Base-by-base conservation (phyloP, 495 filamentous ascomycete genomes). In the Penicillium dipodomyicola region DNA sequence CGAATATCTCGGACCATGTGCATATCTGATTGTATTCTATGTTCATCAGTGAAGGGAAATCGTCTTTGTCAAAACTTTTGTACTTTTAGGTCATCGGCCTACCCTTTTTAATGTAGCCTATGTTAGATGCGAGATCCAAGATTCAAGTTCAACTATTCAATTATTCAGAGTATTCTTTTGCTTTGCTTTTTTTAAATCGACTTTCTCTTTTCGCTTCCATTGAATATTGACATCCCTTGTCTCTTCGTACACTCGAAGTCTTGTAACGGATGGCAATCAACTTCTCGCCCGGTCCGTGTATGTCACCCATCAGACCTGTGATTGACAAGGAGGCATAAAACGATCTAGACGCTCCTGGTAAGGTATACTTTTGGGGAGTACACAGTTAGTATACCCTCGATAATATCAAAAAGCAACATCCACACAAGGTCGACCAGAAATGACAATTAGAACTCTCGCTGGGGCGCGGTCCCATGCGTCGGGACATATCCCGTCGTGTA, bases 401-500 rank as follows among this genome's bases (percentile, higher is more conserved):
- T 33, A 12, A 43, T 25, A 30, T 17, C 27, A 22, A 43, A 42
- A 20, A 30, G 22, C 14, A 44, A 45, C 4, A 54, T 14, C 41
- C 33, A 37, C 33, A 33, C 20, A 41, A 29, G 5, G 20, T 27
- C 4, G 17, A 43, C 23, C 50, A 52, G 33, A 29, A 29, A 27
- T 27, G 42, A 33, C 12, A 30, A 45, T 56, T 44, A 73, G 14
- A 62, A 76, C 11, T 68, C 67, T 32, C 70, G 58, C 42, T 70
- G 74, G 25, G 57, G 52, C 9, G 67, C 54, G 22, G 62, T 19
- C 1, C 67, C 71, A 40, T 77, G 65, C 15, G 63, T 54, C 25
- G 71, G 52, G 20, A 67, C 56, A 51, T 75, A 77, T 19, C 65
- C 71, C 12, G 63, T 45, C 6, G 57, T 56, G 45, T 77, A 77